Evolutionary conservation across 768 basidiomycete genomes (phyloP), one percentile per base, ranked within the genome.

Genomic region (Psilocybe azurescens): DNA sequence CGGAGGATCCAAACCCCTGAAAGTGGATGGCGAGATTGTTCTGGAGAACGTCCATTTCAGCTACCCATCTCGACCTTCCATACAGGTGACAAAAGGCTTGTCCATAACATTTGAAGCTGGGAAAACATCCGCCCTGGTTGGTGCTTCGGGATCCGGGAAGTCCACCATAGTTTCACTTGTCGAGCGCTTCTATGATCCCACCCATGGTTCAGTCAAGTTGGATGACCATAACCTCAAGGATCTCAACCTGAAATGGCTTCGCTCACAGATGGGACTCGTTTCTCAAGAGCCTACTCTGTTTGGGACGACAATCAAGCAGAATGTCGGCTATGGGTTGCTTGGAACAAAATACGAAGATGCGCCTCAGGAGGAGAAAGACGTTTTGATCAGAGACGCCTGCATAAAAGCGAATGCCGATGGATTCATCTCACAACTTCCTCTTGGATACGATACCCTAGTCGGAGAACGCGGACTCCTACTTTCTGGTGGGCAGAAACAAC

Each of bases 401-500:
- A 77, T 79, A 56, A 82, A 83, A 3, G 91, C 93, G 0, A 83
- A 89, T 70, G 86, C 89, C 11, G 90, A 94, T 74, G 89, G 90
- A 8, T 94, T 93, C 74, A 83, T 95, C 70, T 75, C 80, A 74
- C 75, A 78, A 14, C 78, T 94, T 0, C 91, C 91, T 0, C 78
- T 89, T 18, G 91, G 89, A 1, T 94, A 95, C 77, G 85, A 91
- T 56, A 94, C 93, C 0, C 74, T 81, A 64, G 81, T 95, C 10
- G 93, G 93, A 50, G 92, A 94, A 74, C 95, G 96, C 72, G 96
- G 93, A 0, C 78, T 84, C n/a, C 81, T 95, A 49, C 86, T 98
- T 60, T 95, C 94, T 0, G 96, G 96, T 24, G 96, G 96, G 1
- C 96, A 98, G 71, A 62, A 93, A 1, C 96, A 98, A 75, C 86